A percentile compares a stretch with the other conserved stretches of the same genome.
Evolutionary conservation across 208 protist species (phyloP).

Genomic region (Sergeia podlipaevii): DNA sequence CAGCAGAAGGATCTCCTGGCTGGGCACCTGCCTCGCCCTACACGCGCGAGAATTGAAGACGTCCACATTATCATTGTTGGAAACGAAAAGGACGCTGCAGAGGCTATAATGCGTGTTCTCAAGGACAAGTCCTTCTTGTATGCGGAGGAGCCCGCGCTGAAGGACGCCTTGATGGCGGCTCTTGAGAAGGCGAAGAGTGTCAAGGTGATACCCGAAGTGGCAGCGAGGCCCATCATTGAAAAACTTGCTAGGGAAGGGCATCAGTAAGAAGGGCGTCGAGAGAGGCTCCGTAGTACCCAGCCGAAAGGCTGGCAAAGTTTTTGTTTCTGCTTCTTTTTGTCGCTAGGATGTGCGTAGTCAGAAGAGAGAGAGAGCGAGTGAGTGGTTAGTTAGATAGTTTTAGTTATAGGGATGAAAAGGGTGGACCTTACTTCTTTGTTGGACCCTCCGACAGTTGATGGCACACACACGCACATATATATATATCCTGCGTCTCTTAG

Average conservation of each 20-base stretch:
- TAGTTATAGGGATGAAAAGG: too few relatives aligned
- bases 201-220: slow-evolving; percentile 34
- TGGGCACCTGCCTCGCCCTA: slow-evolving; percentile 42
- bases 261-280: too few relatives aligned
- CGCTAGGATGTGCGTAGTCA: too few relatives aligned
- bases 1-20: slow-evolving; percentile 37
- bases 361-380: too few relatives aligned
- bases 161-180: slow-evolving; percentile 25
- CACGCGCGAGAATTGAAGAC: slow-evolving; percentile 32
- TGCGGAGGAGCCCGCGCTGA: slow-evolving; percentile 56
- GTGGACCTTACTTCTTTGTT: too few relatives aligned
- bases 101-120: slow-evolving; percentile 43
- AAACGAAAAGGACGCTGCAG: slow-evolving; percentile 32
- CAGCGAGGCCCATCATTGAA: slow-evolving; percentile 27
- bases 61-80: slow-evolving; percentile 67
- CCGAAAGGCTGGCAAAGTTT: too few relatives aligned
- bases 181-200: slow-evolving; percentile 46
- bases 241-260: slow-evolving; percentile 22
- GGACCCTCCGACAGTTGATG: too few relatives aligned
- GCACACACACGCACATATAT: too few relatives aligned
- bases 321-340: too few relatives aligned
- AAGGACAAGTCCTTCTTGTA: slow-evolving; percentile 57
- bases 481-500: too few relatives aligned
- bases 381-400: too few relatives aligned
- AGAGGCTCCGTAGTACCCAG: too few relatives aligned